phyloP scores from a whole-genome alignment of 2,329 filamentous ascomycete species.

The Colletotrichum siamense region DNA sequence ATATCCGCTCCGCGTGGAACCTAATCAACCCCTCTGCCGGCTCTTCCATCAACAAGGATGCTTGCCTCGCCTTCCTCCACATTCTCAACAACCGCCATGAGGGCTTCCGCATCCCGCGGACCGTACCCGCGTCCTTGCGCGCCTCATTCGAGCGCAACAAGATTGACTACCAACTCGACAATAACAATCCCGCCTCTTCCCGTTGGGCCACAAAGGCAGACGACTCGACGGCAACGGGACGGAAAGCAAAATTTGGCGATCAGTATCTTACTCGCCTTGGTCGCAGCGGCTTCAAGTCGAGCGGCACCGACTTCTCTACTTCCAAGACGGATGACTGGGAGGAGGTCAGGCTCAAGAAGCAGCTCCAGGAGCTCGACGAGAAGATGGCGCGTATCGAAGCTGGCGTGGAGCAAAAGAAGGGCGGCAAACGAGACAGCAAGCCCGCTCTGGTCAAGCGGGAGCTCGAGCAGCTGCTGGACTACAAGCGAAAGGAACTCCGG shows the following conservation, averaged over 20 bases:
- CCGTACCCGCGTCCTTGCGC: slow-evolving; percentile 88
- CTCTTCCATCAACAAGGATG: slow-evolving; percentile 90
- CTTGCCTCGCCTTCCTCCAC: slow-evolving; percentile 91
- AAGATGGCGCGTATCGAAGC: slow-evolving; percentile 86
- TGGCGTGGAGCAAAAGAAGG: slow-evolving; percentile 67
- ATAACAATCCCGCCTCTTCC: slow-evolving; percentile 67
- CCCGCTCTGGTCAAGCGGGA: slow-evolving; percentile 94
- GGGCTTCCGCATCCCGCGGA: slow-evolving; percentile 90
- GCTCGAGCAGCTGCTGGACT: slow-evolving; percentile 91
- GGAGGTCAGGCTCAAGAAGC: slow-evolving; percentile 92
- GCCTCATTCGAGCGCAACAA: slow-evolving; percentile 93
- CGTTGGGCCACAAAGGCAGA: slow-evolving; percentile 82
- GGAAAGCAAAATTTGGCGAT: slow-evolving; percentile 97
- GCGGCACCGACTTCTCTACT: slow-evolving; percentile 88
- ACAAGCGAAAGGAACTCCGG: slow-evolving; percentile 82
- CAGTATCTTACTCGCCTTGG: slow-evolving; percentile 93
- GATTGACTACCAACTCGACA: slow-evolving; percentile 94
- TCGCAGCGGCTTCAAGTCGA: slow-evolving; percentile 78
- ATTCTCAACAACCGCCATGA: slow-evolving; percentile 97
- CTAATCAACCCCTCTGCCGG: slow-evolving; percentile 90
- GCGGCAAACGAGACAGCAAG: slow-evolving; percentile 75
- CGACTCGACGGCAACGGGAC: slow-evolving; percentile 81
- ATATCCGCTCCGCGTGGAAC: slow-evolving; percentile 94
- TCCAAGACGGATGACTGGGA: slow-evolving; percentile 96
- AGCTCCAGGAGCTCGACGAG: slow-evolving; percentile 85